A percentile compares a stretch with the other conserved stretches of the same genome.
These are phyloP conservation scores for Trichomonas tenax DNA, from an alignment of 208 protist genomes.

Conservation along the genomic window DNA sequence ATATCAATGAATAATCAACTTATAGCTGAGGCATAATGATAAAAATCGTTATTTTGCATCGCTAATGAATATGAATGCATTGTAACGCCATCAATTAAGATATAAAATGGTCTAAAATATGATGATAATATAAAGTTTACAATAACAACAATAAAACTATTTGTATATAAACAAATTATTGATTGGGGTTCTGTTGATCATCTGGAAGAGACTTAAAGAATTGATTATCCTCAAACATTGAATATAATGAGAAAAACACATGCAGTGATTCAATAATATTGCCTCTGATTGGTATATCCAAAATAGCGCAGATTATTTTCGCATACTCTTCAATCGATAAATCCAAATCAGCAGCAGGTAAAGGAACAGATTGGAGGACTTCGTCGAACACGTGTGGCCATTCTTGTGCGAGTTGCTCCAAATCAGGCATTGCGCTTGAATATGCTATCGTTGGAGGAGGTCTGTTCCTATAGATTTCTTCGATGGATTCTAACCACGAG, in stretches of 20 bases:
- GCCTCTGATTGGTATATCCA: conserved; percentile 84
- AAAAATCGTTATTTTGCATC: too few species aligned
- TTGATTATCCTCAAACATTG: conserved; percentile 62
- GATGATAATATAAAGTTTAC: too few species aligned
- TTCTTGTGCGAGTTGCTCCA: conserved; percentile 37
- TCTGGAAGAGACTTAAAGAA: neutral
- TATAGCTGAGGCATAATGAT: too few species aligned
- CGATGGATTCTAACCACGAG: neutral
- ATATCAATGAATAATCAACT: too few species aligned
- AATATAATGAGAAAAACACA: conserved; percentile 85
- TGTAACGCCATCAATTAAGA: too few species aligned
- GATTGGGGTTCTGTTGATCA: neutral
- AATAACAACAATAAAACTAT: too few species aligned
- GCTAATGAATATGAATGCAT: too few species aligned
- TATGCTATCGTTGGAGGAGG: neutral
- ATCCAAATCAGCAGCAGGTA: conserved; percentile 66
- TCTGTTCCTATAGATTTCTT: neutral
- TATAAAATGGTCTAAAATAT: too few species aligned
- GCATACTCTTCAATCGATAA: conserved; percentile 74
- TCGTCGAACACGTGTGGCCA: conserved; percentile 78
- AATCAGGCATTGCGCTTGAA: neutral
- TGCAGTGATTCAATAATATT: conserved; percentile 79
- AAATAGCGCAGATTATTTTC: conserved; percentile 67
- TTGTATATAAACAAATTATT: too few species aligned
- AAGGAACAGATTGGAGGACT: conserved; percentile 59